Evolutionary conservation across 495 filamentous ascomycete species (phyloP).

Genomic region (Monascus purpureus): DNA sequence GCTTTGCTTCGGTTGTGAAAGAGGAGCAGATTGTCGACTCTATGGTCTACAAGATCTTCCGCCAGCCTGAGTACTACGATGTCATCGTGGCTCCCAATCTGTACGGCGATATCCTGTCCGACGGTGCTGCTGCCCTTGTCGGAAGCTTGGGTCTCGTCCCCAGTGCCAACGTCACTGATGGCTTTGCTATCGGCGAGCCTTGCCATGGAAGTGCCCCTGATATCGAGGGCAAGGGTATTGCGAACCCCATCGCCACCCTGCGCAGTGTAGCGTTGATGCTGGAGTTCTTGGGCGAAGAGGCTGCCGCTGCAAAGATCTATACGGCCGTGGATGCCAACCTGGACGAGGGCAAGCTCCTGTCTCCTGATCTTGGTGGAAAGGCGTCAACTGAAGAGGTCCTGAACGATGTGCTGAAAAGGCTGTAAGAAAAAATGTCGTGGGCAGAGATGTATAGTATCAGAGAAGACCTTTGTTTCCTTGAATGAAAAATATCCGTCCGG

Average conservation of each 20-base stretch:
- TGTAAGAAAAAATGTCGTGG: slow-evolving; percentile 38
- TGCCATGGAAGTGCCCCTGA: slow-evolving; percentile 95
- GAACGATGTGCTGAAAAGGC: slow-evolving; percentile 70
- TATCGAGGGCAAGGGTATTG: slow-evolving; percentile 82
- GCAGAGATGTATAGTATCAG: slow-evolving; percentile 9
- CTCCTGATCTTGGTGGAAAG: slow-evolving; percentile 81
- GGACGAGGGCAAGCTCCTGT: slow-evolving; percentile 66
- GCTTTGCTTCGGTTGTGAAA: slow-evolving; percentile 48
- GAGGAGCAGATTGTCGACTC: slow-evolving; percentile 98
- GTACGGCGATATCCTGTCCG: slow-evolving; percentile 92
- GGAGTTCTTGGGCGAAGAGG: slow-evolving; percentile 79
- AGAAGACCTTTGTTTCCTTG: not conserved
- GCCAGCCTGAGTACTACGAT: slow-evolving; percentile 84
- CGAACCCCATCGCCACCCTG: slow-evolving; percentile 92
- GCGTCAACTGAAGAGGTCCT: slow-evolving; percentile 82
- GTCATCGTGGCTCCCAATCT: slow-evolving; percentile 97
- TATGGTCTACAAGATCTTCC: slow-evolving; percentile 99
- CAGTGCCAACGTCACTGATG: slow-evolving; percentile 89
- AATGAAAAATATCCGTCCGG: not conserved
- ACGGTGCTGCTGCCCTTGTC: slow-evolving; percentile 89
- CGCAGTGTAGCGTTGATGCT: slow-evolving; percentile 88
- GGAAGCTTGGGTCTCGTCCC: slow-evolving; percentile 90
- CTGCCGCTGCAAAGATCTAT: slow-evolving; percentile 80
- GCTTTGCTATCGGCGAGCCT: slow-evolving; percentile 93
- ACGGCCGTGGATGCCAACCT: slow-evolving; percentile 84